phyloP scores from a whole-genome alignment of 2,329 filamentous ascomycete species.

The Fusarium oligoseptatum region DNA sequence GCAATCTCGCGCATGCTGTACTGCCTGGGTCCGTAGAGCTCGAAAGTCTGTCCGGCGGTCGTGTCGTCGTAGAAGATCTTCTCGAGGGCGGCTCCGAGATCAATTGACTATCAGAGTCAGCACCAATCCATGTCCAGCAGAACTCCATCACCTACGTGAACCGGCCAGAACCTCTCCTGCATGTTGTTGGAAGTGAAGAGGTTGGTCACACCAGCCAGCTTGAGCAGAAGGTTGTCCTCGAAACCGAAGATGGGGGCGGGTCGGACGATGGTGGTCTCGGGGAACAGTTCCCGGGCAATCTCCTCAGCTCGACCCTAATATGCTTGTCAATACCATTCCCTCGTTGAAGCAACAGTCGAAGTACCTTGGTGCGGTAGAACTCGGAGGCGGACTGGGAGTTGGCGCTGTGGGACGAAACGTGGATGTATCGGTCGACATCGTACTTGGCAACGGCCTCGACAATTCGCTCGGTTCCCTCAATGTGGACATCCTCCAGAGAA shows the following conservation, averaged over 20 bases:
- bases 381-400: slow-evolving; percentile 83
- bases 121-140: neutral
- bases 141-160: slow-evolving; percentile 77
- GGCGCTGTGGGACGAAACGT: slow-evolving; percentile 96
- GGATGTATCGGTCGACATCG: slow-evolving; percentile 95
- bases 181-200: slow-evolving; percentile 93
- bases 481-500: slow-evolving; percentile 89
- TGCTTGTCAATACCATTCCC: slow-evolving; percentile 29
- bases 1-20: slow-evolving; percentile 92
- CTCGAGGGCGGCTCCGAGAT: slow-evolving; percentile 91
- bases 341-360: slow-evolving; percentile 21
- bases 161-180: slow-evolving; percentile 90
- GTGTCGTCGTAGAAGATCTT: slow-evolving; percentile 90
- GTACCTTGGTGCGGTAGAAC: slow-evolving; percentile 90
- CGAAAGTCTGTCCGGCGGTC: slow-evolving; percentile 90
- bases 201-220: slow-evolving; percentile 83
- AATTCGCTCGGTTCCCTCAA: slow-evolving; percentile 93
- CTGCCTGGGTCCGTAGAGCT: slow-evolving; percentile 93
- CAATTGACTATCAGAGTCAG: slow-evolving; percentile 74
- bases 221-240: slow-evolving; percentile 91
- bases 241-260: slow-evolving; percentile 95
- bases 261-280: slow-evolving; percentile 96
- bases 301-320: slow-evolving; percentile 80
- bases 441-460: slow-evolving; percentile 96
- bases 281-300: slow-evolving; percentile 88